Base-by-base conservation (phyloP, 257 asterid species). In the Eustoma russellianum region DNA sequence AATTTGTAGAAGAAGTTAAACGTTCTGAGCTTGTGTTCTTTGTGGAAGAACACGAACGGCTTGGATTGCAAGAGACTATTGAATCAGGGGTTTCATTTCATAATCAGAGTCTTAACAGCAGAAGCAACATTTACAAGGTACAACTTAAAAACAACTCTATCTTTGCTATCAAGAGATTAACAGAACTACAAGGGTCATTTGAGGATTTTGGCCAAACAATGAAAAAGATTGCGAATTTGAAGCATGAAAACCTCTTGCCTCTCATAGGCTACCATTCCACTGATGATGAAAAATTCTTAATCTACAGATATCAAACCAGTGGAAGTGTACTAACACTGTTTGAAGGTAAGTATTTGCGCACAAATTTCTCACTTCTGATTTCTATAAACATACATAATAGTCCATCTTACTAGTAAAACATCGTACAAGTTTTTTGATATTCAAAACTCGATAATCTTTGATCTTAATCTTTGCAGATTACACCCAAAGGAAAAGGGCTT, bases 121-220 rank as follows among this genome's bases (percentile, higher is more conserved):
- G 77, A 63, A 70, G 77, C 65, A 72, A 77, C 64, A 70, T 78
- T 30, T 78, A 79, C 43, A 52, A 41, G 47, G 79, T 75, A 1
- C 67, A 46, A 34, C 57, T 79, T 14, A 62, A 59, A 41, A 51
- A 63, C 53, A 57, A 59, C 5, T 56, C 65, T 15, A 50, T 67
- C 0, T 72, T 66, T 52, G 79, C 82, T 28, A 64, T 79, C 46
- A 75, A 79, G 73, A 66, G 86, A 43, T 58, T 72, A 68, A 72
- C 63, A 61, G 70, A 47, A 13, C 40, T 76, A 51, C 53, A 48
- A 57, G 76, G 50, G 5, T 68, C 69, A 3, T 64, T 69, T 7
- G 64, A 61, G 28, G 77, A 78, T 33, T 75, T 78, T 46, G 65
- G 75, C 12, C 17, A 17, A 13, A 59, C 73, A 15, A 75, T 75